A percentile compares a stretch with the other conserved stretches of the same genome.
phyloP scores from a whole-genome alignment of 441 rosid genomes.

The Raphanus hybrid region DNA sequence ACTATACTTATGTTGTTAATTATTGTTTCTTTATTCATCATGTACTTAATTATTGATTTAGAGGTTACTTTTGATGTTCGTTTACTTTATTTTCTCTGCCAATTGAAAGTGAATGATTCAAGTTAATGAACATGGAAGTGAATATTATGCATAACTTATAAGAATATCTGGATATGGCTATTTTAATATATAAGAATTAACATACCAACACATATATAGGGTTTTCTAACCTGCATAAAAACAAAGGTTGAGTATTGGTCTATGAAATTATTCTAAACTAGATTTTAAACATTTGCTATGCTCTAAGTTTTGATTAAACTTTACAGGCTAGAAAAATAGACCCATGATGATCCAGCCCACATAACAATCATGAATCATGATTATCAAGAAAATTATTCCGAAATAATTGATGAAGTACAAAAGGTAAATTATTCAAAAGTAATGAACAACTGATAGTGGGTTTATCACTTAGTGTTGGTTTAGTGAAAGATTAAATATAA shows the following conservation, averaged over 20 bases:
- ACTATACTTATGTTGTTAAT: constrained; percentile 1
- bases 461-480: constrained; percentile 36
- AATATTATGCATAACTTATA: not conserved
- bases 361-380: constrained; percentile 39
- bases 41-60: not conserved
- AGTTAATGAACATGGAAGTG: not conserved
- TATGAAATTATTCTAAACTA: not conserved
- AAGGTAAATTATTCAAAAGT: constrained; percentile 36
- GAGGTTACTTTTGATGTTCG: constrained; percentile 7
- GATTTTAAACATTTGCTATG: constrained; percentile 18
- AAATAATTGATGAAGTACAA: constrained; percentile 30
- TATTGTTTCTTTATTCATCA: not conserved
- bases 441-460: constrained; percentile 42
- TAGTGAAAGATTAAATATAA: constrained; percentile 27
- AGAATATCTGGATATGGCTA: not conserved
- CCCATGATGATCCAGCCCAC: constrained; percentile 43
- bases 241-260: constrained; percentile 16
- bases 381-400: constrained; percentile 19
- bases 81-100: not conserved
- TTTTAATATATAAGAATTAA: not conserved
- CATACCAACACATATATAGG: not conserved
- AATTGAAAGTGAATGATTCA: constrained; percentile 1
- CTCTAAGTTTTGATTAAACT: constrained; percentile 27
- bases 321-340: constrained; percentile 38
- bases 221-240: not conserved